These are phyloP conservation scores for Lentinus brumalis DNA, from an alignment of 768 basidiomycete species.

Conservation along the genomic window DNA sequence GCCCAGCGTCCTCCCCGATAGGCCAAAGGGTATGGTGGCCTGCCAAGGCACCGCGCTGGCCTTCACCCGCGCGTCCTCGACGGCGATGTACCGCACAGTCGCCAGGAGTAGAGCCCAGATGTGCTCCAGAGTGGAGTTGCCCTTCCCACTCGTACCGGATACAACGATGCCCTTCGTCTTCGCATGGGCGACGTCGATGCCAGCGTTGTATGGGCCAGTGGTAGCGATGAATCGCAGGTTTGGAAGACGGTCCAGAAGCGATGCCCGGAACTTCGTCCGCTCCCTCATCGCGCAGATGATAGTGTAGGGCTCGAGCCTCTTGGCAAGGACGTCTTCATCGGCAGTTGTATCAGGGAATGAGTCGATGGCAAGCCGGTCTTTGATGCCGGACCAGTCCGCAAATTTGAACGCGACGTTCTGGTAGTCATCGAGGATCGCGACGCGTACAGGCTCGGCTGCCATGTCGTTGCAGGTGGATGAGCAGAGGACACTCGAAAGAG, in stretches of 20 bases:
- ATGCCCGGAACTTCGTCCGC: slow-evolving; percentile 55
- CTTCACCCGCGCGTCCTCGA: slow-evolving; percentile 53
- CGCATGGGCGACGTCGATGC: slow-evolving; percentile 52
- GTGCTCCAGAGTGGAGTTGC: slow-evolving; percentile 59
- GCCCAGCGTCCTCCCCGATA: slow-evolving; percentile 58
- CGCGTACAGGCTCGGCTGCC: slow-evolving; percentile 38
- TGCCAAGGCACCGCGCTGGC: slow-evolving; percentile 55
- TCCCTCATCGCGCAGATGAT: slow-evolving; percentile 71
- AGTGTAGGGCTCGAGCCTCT: slow-evolving; percentile 51
- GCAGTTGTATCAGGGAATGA: slow-evolving; percentile 53
- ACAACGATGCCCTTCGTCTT: slow-evolving; percentile 52
- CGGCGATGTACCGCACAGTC: slow-evolving; percentile 48
- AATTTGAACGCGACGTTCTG: slow-evolving; percentile 50
- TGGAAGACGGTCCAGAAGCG: slow-evolving; percentile 55
- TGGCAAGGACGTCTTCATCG: slow-evolving; percentile 52
- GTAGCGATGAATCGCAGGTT: slow-evolving; percentile 63
- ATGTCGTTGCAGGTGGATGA: background rate
- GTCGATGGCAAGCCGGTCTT: slow-evolving; percentile 41
- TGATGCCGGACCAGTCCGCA: slow-evolving; percentile 56
- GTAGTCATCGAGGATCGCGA: slow-evolving; percentile 67
- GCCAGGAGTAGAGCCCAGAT: slow-evolving; percentile 67
- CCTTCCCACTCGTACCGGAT: slow-evolving; percentile 46
- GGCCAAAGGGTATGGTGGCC: slow-evolving; percentile 48
- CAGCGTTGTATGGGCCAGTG: slow-evolving; percentile 51
- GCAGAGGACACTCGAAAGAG: background rate